A percentile compares a stretch with the other conserved stretches of the same genome.
These are phyloP conservation scores for Alternaria angustiovoidea DNA, from an alignment of 2,329 filamentous ascomycete genomes.

Conservation along the genomic window DNA sequence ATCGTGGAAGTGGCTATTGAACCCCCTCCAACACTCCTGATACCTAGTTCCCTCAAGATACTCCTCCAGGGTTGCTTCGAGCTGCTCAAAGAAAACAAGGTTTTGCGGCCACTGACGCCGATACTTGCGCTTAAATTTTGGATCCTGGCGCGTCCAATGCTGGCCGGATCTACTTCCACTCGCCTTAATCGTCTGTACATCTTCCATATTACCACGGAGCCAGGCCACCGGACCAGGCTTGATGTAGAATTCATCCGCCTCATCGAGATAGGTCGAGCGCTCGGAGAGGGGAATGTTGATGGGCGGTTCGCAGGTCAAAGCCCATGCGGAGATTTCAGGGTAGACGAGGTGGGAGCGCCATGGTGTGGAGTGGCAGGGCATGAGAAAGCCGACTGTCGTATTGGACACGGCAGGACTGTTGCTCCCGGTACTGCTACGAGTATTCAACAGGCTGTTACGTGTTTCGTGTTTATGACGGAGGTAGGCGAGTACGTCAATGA, in stretches of 20 bases:
- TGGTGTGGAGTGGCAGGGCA: slow-evolving; percentile 94
- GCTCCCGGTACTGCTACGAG: slow-evolving; percentile 51
- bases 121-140: slow-evolving; percentile 27
- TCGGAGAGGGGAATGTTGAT: slow-evolving; percentile 70
- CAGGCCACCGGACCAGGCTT: slow-evolving; percentile 58
- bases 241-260: slow-evolving; percentile 89
- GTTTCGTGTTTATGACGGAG: slow-evolving; percentile 76
- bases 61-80: slow-evolving; percentile 60
- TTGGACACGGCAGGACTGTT: slow-evolving; percentile 12
- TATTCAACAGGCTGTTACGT: slow-evolving; percentile 32
- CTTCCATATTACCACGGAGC: slow-evolving; percentile 55
- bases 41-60: slow-evolving; percentile 60
- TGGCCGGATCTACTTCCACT: slow-evolving; percentile 30
- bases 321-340: slow-evolving; percentile 78
- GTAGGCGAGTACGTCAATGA: slow-evolving; percentile 76
- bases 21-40: slow-evolving; percentile 65
- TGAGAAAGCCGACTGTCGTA: slow-evolving; percentile 78
- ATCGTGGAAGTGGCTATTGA: slow-evolving; percentile 70
- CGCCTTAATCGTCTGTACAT: slow-evolving; percentile 30
- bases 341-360: slow-evolving; percentile 90
- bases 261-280: slow-evolving; percentile 78
- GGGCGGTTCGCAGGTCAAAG: slow-evolving; percentile 89
- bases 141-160: slow-evolving; percentile 36
- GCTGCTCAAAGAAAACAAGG: slow-evolving; percentile 64
- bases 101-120: slow-evolving; percentile 54